phyloP scores from a whole-genome alignment of 2,329 filamentous ascomycete genomes.

The Colletotrichum incanum region DNA sequence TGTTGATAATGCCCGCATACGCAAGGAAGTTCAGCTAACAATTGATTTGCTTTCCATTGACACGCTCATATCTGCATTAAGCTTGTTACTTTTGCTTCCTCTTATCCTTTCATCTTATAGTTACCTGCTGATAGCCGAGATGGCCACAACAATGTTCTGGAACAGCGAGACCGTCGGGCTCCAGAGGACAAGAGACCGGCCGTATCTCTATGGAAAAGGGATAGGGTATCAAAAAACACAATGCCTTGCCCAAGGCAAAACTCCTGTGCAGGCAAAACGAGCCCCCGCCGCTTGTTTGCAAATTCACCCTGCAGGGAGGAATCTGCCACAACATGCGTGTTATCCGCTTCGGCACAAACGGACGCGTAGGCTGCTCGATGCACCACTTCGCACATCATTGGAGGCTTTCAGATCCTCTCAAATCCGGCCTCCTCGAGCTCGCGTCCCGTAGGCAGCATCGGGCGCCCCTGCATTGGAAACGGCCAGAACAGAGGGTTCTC shows the following conservation, averaged over 20 bases:
- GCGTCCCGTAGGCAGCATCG: conserved; percentile 65
- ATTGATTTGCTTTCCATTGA: conserved; percentile 3
- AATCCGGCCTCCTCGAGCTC: conserved; percentile 69
- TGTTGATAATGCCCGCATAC: not conserved
- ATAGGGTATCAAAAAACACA: conserved; percentile 41
- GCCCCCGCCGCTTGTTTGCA: conserved; percentile 7
- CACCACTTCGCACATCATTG: not conserved
- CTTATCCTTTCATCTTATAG: not conserved
- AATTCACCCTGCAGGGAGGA: conserved; percentile 4
- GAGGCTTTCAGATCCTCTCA: conserved; percentile 52
- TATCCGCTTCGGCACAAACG: not conserved
- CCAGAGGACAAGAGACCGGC: not conserved
- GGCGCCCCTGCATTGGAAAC: conserved; percentile 72
- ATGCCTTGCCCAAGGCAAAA: conserved; percentile 36
- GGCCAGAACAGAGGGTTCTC: conserved; percentile 74
- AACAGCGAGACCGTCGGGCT: conserved; percentile 2
- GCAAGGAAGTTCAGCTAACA: not conserved
- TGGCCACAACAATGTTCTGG: conserved; percentile 1
- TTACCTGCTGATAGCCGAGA: not conserved
- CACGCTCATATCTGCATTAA: conserved; percentile 1
- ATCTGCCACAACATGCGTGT: not conserved
- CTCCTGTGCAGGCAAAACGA: conserved; percentile 25
- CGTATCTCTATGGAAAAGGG: conserved; percentile 24
- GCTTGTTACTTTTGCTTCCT: conserved; percentile 13
- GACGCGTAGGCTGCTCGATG: not conserved